Conservation (phyloP, 371 early-diverging fungal species). For the Amoeboaphelidium occidentale region DNA sequence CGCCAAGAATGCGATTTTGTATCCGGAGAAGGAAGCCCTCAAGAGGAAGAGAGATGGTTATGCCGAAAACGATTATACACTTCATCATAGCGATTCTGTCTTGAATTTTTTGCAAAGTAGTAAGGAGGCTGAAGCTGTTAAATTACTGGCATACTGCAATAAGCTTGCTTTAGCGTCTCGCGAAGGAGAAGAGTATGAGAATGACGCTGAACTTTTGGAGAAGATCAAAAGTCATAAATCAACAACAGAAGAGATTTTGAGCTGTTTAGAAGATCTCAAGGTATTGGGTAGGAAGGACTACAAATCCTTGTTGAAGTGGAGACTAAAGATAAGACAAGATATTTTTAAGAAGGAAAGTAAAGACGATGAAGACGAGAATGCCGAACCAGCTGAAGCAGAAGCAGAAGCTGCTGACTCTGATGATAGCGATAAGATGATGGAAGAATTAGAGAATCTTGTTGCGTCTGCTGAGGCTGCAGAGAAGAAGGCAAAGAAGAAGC, state of each 20-base stretch:
- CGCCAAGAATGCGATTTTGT: slow-evolving; percentile 13
- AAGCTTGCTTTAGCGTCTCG: slow-evolving; percentile 1
- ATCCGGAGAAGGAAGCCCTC: slow-evolving; percentile 26
- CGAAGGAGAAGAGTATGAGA: background rate
- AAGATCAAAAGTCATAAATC: slow-evolving; percentile 21
- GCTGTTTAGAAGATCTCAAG: slow-evolving; percentile 59
- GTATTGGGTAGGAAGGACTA: slow-evolving; percentile 82
- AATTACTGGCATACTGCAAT: slow-evolving; percentile 42
- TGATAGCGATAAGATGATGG: slow-evolving; percentile 13
- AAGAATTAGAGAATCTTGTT: slow-evolving; percentile 25
- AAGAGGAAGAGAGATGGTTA: slow-evolving; percentile 83
- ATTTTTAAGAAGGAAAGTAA: slow-evolving; percentile 26
- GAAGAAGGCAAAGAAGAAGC: slow-evolving; percentile 28
- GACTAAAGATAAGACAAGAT: slow-evolving; percentile 34
- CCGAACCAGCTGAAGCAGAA: slow-evolving; percentile 15
- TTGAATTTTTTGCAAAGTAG: slow-evolving; percentile 46
- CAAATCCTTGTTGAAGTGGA: slow-evolving; percentile 66
- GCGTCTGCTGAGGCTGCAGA: slow-evolving; percentile 28
- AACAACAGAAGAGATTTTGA: slow-evolving; percentile 54
- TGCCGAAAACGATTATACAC: slow-evolving; percentile 72
- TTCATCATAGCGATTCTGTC: slow-evolving; percentile 38
- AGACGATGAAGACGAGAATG: slow-evolving; percentile 24
- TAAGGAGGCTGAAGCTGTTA: slow-evolving; percentile 31
- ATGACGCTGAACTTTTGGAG: slow-evolving; percentile 9
- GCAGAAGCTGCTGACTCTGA: slow-evolving; percentile 14